Conservation (phyloP, 1,284 basidiomycete species). For the Coniophora puteana region DNA sequence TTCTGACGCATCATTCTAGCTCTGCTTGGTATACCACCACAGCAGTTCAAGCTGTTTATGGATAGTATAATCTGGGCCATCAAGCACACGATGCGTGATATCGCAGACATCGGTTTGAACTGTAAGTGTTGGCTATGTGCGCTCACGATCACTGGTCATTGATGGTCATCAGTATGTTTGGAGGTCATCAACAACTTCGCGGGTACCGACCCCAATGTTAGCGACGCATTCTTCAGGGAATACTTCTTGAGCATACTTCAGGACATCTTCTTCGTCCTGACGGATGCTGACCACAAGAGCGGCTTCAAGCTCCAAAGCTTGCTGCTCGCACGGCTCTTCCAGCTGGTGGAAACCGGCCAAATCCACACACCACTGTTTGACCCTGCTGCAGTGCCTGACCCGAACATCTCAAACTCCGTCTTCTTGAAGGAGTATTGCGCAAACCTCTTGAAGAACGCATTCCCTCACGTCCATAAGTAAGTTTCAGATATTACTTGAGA, state of each 20-base stretch:
- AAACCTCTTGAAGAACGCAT: constrained; percentile 82
- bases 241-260: constrained; percentile 94
- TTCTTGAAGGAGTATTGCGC: constrained; percentile 90
- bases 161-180: constrained; percentile 66
- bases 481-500: constrained; percentile 30
- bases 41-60: constrained; percentile 97
- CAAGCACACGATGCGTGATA: constrained; percentile 99
- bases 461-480: constrained; percentile 86
- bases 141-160: constrained; percentile 2
- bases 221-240: constrained; percentile 84
- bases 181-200: constrained; percentile 98
- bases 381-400: constrained; percentile 68
- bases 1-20: constrained; percentile 42
- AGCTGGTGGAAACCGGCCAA: constrained; percentile 82
- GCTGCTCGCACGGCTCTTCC: constrained; percentile 92
- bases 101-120: constrained; percentile 92
- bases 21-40: constrained; percentile 82
- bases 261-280: constrained; percentile 97
- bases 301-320: constrained; percentile 91
- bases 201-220: constrained; percentile 71
- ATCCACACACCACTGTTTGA: constrained; percentile 89
- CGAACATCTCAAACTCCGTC: constrained; percentile 75
- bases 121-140: constrained; percentile 44
- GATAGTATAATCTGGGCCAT: constrained; percentile 99
- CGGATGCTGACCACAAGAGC: constrained; percentile 98